phyloP scores from a whole-genome alignment of 78 protist species.

The Tieghemostelium lacteum region DNA sequence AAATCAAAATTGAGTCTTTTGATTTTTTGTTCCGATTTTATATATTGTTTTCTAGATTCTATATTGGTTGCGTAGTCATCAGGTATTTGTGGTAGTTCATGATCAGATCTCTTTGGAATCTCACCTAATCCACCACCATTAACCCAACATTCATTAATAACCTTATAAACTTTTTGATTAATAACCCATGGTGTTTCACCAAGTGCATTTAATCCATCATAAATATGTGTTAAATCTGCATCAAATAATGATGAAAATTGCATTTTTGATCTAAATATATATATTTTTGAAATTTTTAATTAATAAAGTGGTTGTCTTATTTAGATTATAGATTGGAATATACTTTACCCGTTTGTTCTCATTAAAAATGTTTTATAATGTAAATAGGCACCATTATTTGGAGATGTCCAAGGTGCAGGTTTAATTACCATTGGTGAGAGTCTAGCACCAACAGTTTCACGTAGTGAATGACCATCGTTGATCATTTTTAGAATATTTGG shows the following conservation, averaged over 20 bases:
- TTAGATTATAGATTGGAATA: neutral
- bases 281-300: neutral
- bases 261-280: neutral
- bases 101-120: constrained; percentile 27
- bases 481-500: neutral
- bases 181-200: constrained; percentile 85
- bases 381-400: constrained; percentile 21
- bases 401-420: constrained; percentile 60
- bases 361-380: constrained; percentile 34
- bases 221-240: constrained; percentile 32
- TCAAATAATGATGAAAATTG: constrained; percentile 23
- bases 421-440: constrained; percentile 56
- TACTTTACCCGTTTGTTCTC: constrained; percentile 39
- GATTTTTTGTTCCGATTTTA: neutral
- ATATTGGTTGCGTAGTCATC: neutral
- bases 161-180: constrained; percentile 39
- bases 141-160: constrained; percentile 44
- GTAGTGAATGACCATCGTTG: constrained; percentile 20
- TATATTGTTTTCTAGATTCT: neutral
- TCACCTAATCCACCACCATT: constrained; percentile 74
- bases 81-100: constrained; percentile 57
- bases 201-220: constrained; percentile 76
- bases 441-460: constrained; percentile 39
- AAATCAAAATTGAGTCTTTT: constrained; percentile 53
- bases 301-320: neutral